Evolutionary conservation across 176 grass and related monocot species (phyloP).

Genomic region (barley (Hordeum vulgare)): DNA sequence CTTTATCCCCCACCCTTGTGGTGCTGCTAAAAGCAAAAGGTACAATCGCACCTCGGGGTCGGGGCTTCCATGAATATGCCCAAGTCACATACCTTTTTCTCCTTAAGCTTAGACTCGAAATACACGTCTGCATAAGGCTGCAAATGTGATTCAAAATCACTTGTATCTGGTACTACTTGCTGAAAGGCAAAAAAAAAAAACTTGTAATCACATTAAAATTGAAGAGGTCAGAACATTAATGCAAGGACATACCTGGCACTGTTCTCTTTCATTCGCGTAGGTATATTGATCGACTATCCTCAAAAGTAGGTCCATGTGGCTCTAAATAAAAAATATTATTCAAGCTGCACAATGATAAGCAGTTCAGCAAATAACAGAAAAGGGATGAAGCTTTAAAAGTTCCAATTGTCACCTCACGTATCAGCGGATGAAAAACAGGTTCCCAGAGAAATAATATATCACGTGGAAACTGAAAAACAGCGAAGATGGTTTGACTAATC

Average conservation of each 20-base stretch:
- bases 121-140: neutral
- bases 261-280: neutral
- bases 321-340: neutral
- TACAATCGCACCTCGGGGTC: too few species aligned
- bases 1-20: neutral
- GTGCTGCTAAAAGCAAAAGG: neutral
- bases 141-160: neutral
- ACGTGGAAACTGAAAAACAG: neutral
- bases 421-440: conserved; percentile 19
- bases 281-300: neutral
- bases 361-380: neutral
- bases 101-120: neutral
- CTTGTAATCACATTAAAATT: neutral
- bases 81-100: neutral
- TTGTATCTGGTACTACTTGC: neutral
- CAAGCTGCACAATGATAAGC: neutral
- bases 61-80: neutral
- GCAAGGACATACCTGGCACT: neutral
- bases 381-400: neutral
- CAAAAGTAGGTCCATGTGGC: conserved; percentile 2
- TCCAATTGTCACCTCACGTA: neutral
- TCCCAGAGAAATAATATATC: conserved; percentile 1
- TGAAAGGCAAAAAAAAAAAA: neutral
- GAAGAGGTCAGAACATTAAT: neutral
- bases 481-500: neutral